A percentile compares a stretch with the other conserved stretches of the same genome.
phyloP scores from a whole-genome alignment of 768 basidiomycete genomes.

The Sarcomyxa edulis region DNA sequence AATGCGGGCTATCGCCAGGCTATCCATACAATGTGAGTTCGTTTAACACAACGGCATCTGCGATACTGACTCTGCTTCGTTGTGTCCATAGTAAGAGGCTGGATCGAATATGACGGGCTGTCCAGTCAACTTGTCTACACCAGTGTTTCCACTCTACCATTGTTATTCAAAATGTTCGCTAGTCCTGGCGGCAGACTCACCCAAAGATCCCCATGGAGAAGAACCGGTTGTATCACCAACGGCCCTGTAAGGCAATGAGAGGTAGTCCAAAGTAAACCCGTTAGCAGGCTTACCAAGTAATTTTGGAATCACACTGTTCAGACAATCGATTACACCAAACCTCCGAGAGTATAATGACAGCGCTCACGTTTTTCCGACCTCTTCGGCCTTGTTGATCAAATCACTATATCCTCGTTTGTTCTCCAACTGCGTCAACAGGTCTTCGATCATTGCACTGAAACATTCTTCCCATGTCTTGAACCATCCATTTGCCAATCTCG shows the following conservation, averaged over 20 bases:
- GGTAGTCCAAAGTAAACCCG: not conserved
- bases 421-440: constrained; percentile 44
- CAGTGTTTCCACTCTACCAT: constrained; percentile 66
- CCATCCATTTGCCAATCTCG: constrained; percentile 70
- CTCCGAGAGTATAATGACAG: not conserved
- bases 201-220: constrained; percentile 81
- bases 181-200: constrained; percentile 28
- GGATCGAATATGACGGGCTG: constrained; percentile 74
- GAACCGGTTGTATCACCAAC: constrained; percentile 56
- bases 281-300: constrained; percentile 39
- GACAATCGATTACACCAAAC: not conserved
- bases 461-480: constrained; percentile 67
- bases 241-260: constrained; percentile 25
- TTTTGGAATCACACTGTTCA: constrained; percentile 63
- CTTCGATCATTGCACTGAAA: constrained; percentile 55
- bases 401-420: constrained; percentile 34
- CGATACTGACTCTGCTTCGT: constrained; percentile 73
- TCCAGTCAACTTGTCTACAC: constrained; percentile 46
- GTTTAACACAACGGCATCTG: too few relatives aligned
- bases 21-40: constrained; percentile 20
- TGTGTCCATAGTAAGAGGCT: constrained; percentile 75
- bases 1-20: constrained; percentile 72
- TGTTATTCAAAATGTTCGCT: constrained; percentile 6
- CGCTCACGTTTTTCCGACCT: constrained; percentile 44
- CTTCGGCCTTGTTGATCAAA: constrained; percentile 46